These are phyloP conservation scores for Penicillium sclerotiorum DNA, from an alignment of 2,329 filamentous ascomycete genomes.

Conservation along the genomic window DNA sequence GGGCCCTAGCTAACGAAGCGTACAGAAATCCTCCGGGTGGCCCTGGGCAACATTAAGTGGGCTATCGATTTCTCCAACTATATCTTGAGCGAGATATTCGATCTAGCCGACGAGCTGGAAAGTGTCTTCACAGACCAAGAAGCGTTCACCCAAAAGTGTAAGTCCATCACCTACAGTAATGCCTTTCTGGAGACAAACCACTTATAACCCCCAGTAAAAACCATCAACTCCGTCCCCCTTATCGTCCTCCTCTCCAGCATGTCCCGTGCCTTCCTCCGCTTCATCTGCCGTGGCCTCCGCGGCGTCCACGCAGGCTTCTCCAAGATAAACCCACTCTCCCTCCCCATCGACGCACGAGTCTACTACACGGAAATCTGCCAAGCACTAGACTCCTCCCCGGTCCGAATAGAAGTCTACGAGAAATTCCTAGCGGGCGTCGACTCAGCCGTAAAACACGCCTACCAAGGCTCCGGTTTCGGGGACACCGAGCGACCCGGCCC, in stretches of 20 bases:
- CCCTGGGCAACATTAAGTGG: conserved; percentile 79
- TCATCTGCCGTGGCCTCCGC: conserved; percentile 65
- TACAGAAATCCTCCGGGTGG: conserved; percentile 69
- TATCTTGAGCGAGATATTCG: conserved; percentile 57
- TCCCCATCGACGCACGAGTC: conserved; percentile 41
- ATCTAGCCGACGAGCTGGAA: conserved; percentile 45
- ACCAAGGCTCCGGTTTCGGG: conserved; percentile 48
- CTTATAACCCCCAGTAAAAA: conserved; percentile 35
- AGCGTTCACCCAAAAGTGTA: conserved; percentile 42
- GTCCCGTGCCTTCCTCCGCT: conserved; percentile 71
- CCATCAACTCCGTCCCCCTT: conserved; percentile 43
- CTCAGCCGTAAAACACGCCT: conserved; percentile 64
- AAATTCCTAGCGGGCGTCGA: conserved; percentile 67
- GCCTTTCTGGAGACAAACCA: background rate
- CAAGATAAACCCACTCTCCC: conserved; percentile 42
- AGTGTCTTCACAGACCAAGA: conserved; percentile 35
- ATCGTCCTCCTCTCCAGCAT: conserved; percentile 72
- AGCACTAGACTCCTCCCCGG: conserved; percentile 53
- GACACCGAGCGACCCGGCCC: conserved; percentile 50
- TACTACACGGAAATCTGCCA: conserved; percentile 59
- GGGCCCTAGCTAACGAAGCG: conserved; percentile 8
- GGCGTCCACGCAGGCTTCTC: conserved; percentile 54
- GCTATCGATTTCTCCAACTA: conserved; percentile 66
- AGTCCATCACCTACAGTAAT: background rate
- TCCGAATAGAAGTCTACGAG: conserved; percentile 65